Conservation (phyloP, 495 filamentous ascomycete genomes). For the Friedmanniomyces simplex region DNA sequence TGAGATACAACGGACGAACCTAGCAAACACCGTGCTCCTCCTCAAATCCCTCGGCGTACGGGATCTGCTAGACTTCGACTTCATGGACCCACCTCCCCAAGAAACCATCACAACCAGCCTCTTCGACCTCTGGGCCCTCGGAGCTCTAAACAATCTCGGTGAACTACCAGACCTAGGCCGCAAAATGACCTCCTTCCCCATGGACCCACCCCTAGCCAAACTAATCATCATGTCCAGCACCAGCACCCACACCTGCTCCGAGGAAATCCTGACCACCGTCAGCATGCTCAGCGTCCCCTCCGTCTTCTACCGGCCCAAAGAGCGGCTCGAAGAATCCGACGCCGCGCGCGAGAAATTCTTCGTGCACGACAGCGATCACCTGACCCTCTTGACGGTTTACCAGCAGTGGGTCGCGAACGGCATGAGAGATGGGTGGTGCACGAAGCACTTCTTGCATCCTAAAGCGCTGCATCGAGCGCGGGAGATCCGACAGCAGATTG, state of each 20-base stretch:
- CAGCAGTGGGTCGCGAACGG: conserved; percentile 91
- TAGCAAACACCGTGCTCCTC: conserved; percentile 87
- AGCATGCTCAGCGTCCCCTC: conserved; percentile 95
- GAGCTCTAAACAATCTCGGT: conserved; percentile 86
- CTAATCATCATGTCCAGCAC: conserved; percentile 77
- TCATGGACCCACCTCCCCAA: conserved; percentile 98
- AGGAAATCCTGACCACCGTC: conserved; percentile 97
- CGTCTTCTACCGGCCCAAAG: conserved; percentile 96
- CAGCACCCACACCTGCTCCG: conserved; percentile 89
- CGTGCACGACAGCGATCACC: conserved; percentile 94
- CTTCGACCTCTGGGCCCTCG: conserved; percentile 96
- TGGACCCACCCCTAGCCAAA: conserved; percentile 91
- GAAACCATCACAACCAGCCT: conserved; percentile 95
- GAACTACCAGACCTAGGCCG: conserved; percentile 78
- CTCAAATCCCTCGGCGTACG: conserved; percentile 92
- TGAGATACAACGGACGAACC: conserved; percentile 93
- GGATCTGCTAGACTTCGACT: conserved; percentile 94
- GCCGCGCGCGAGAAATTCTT: conserved; percentile 97
- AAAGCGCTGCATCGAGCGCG: conserved; percentile 84
- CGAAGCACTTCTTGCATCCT: conserved; percentile 81
- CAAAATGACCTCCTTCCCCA: conserved; percentile 95
- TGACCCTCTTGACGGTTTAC: conserved; percentile 93
- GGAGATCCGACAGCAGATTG: conserved; percentile 86
- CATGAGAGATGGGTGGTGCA: conserved; percentile 83
- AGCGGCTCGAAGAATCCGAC: conserved; percentile 94